phyloP scores from a whole-genome alignment of 805 yeast species.

The Kazachstania taianensis region DNA sequence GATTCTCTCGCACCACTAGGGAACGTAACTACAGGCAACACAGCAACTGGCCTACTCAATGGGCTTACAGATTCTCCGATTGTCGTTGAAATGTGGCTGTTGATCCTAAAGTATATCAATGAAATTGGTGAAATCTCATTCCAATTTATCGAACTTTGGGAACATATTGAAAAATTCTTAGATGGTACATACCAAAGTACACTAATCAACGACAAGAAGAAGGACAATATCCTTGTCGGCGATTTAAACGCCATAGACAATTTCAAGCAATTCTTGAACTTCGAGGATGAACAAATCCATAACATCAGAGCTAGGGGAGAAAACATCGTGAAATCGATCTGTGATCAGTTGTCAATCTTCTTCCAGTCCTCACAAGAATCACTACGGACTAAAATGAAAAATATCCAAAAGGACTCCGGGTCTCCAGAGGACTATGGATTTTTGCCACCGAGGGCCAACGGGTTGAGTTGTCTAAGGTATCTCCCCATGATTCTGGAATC shows the following conservation, averaged over 20 bases:
- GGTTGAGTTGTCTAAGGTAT: constrained; percentile 47
- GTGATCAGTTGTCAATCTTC: constrained; percentile 22
- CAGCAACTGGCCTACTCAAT: constrained; percentile 1
- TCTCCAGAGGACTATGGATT: constrained; percentile 37
- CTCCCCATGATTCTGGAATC: constrained; percentile 37
- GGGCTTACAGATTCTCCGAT: constrained; percentile 43
- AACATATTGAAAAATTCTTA: constrained; percentile 43
- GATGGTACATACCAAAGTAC: constrained; percentile 37
- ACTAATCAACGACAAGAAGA: constrained; percentile 34
- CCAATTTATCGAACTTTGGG: constrained; percentile 43
- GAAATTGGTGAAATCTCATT: constrained; percentile 32
- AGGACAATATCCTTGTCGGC: constrained; percentile 25
- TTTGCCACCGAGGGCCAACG: constrained; percentile 55
- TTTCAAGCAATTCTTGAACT: constrained; percentile 30
- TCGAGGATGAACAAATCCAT: constrained; percentile 36
- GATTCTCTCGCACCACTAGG: too few species aligned
- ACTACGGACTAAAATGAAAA: not conserved
- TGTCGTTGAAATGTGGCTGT: constrained; percentile 51
- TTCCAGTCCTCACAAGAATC: constrained; percentile 29
- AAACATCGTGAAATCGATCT: constrained; percentile 30
- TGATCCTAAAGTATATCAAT: constrained; percentile 33
- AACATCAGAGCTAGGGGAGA: constrained; percentile 33
- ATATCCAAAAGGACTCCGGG: constrained; percentile 18
- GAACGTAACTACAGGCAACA: not conserved
- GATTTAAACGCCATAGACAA: constrained; percentile 23